Percentiles rank a stretch among this genome's conserved stretches.
Evolutionary conservation across 805 yeast genomes (phyloP).

Genomic region (Yamadazyma insecticola): DNA sequence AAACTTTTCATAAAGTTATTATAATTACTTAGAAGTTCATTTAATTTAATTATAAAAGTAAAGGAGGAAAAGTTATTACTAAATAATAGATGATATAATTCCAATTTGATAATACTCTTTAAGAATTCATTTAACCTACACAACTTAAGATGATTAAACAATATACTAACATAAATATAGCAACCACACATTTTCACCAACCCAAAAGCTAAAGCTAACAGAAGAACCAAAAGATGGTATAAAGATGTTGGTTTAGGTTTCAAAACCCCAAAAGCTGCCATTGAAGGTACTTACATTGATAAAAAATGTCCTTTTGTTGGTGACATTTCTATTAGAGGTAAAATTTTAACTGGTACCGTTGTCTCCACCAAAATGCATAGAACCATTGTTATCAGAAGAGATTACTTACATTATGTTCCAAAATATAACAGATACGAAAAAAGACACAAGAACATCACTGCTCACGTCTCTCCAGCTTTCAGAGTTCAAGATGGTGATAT

Average conservation of each 20-base stretch:
- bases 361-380: slow-evolving; percentile 99
- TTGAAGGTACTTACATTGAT: slow-evolving; percentile 98
- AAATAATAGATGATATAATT: too few species aligned
- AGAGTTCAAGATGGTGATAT: slow-evolving; percentile 98
- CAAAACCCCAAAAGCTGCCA: slow-evolving; percentile 99
- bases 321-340: slow-evolving; percentile 97
- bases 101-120: too few species aligned
- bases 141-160: too few species aligned
- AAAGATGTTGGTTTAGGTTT: slow-evolving; percentile 99
- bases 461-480: slow-evolving; percentile 99
- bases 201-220: slow-evolving; percentile 99
- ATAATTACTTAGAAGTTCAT: too few species aligned
- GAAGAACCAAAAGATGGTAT: slow-evolving; percentile 99
- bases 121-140: too few species aligned
- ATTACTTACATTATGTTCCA: slow-evolving; percentile 99
- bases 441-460: slow-evolving; percentile 99
- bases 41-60: too few species aligned
- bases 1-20: too few species aligned
- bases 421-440: slow-evolving; percentile 99
- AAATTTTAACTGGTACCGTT: slow-evolving; percentile 98
- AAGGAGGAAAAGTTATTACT: too few species aligned
- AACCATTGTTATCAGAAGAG: slow-evolving; percentile 99
- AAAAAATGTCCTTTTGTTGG: slow-evolving; percentile 99
- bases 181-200: slow-evolving; percentile 99
- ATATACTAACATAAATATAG: slow-evolving; percentile 40